Percentiles rank a stretch among this genome's conserved stretches.
Conservation (phyloP, 2,329 filamentous ascomycete genomes). For the Colletotrichum phormii region DNA sequence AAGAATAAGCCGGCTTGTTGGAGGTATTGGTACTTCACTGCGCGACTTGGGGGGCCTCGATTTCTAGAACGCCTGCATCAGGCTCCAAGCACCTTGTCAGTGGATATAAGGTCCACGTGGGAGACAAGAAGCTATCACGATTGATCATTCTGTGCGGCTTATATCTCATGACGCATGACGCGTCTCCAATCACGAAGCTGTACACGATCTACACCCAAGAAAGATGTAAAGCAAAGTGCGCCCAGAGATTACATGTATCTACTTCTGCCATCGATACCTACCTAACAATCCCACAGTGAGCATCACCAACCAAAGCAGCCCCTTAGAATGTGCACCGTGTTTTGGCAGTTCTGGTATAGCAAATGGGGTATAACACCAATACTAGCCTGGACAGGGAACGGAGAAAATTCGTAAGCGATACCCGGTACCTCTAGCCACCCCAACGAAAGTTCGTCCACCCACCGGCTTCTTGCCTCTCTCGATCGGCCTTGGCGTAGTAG, state of each 20-base stretch:
- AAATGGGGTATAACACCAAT: background rate
- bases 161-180: no score
- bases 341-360: background rate
- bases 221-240: no score
- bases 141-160: no score
- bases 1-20: background rate
- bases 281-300: no score
- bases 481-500: constrained; percentile 41
- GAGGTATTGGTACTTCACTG: background rate
- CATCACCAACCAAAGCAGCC: background rate
- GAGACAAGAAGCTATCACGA: no score
- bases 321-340: background rate
- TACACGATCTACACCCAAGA: no score
- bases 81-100: background rate
- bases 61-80: background rate
- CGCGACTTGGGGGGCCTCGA: background rate
- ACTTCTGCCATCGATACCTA: no score
- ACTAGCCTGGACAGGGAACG: no score
- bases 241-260: no score
- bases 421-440: background rate
- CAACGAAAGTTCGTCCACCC: constrained; percentile 33
- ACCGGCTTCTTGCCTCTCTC: constrained; percentile 27
- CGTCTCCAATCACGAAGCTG: no score
- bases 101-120: no score
- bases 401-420: background rate